Conservation (phyloP, 1,284 basidiomycete genomes). For the Naganishia cerealis region DNA sequence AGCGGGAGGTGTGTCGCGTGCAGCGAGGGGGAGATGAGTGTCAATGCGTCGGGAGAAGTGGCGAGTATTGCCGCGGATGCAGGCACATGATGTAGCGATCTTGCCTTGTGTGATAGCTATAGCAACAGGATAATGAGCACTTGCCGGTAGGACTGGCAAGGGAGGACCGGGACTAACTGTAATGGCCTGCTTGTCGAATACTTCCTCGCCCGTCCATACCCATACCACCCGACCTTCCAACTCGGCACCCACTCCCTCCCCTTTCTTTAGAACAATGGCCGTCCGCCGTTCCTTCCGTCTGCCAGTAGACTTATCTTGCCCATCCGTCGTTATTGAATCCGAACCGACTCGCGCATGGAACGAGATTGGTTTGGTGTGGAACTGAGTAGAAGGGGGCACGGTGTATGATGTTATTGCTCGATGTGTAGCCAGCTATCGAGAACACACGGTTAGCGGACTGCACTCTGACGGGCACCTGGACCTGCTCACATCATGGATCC, state of each 20-base stretch:
- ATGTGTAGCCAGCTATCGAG: conserved; percentile 46
- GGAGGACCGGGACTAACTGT: conserved; percentile 13
- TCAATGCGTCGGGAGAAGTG: conserved; percentile 20
- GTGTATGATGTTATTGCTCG: conserved; percentile 51
- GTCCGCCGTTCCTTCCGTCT: conserved; percentile 39
- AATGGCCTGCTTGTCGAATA: conserved; percentile 33
- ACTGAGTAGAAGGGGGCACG: conserved; percentile 49
- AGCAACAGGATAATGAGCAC: background rate
- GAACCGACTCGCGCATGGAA: conserved; percentile 35
- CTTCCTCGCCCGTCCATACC: conserved; percentile 50
- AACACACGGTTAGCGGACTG: too few species aligned
- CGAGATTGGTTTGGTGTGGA: conserved; percentile 46
- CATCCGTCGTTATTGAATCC: background rate
- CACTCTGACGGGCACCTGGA: background rate
- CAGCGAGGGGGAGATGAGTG: conserved; percentile 26
- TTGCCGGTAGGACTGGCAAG: background rate
- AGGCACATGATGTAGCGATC: conserved; percentile 27
- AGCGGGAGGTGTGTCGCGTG: conserved; percentile 25
- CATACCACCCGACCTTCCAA: conserved; percentile 42
- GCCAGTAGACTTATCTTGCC: conserved; percentile 3
- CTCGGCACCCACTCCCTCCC: conserved; percentile 38
- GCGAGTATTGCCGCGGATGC: conserved; percentile 28
- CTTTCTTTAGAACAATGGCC: conserved; percentile 40
- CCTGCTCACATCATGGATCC: conserved; percentile 53
- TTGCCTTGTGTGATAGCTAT: conserved; percentile 27